phyloP scores from a whole-genome alignment of 2,329 filamentous ascomycete species.

The Phyllosticta paracitricarpa region DNA sequence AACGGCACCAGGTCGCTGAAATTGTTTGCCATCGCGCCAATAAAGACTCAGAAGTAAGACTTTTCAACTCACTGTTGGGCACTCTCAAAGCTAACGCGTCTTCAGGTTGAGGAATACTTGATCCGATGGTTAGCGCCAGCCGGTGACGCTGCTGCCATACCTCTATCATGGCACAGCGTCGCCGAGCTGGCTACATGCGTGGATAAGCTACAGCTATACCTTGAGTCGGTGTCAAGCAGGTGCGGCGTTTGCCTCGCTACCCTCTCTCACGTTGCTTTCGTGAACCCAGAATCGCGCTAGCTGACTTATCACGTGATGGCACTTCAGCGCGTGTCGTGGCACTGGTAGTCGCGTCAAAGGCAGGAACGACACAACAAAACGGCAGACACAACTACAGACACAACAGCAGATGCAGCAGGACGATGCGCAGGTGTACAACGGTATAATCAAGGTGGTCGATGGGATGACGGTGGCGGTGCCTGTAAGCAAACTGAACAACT shows the following conservation, averaged over 20 bases:
- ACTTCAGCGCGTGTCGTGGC: background rate
- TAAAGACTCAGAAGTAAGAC: background rate
- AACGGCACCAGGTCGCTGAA: background rate
- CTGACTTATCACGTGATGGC: constrained; percentile 1
- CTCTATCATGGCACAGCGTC: constrained; percentile 35
- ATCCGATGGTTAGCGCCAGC: background rate
- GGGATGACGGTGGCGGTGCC: constrained; percentile 21
- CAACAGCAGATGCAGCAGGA: constrained; percentile 1
- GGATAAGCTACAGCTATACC: constrained; percentile 33
- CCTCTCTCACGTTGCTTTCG: background rate
- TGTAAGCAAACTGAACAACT: background rate
- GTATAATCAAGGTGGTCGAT: constrained; percentile 25
- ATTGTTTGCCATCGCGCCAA: constrained; percentile 1
- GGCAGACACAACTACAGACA: constrained; percentile 18
- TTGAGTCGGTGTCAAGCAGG: constrained; percentile 19
- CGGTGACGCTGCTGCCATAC: constrained; percentile 12
- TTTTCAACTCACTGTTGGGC: background rate
- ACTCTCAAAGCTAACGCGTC: background rate
- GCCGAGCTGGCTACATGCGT: constrained; percentile 30
- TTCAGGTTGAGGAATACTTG: constrained; percentile 3
- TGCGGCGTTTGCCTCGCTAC: background rate
- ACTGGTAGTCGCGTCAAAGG: no score
- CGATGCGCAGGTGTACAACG: constrained; percentile 30
- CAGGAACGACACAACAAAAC: constrained; percentile 13
- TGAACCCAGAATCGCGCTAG: background rate